Evolutionary conservation across 2,329 filamentous ascomycete genomes (phyloP), one percentile per base, ranked within the genome.

Genomic region (Phaeophleospora eucalypticola): DNA sequence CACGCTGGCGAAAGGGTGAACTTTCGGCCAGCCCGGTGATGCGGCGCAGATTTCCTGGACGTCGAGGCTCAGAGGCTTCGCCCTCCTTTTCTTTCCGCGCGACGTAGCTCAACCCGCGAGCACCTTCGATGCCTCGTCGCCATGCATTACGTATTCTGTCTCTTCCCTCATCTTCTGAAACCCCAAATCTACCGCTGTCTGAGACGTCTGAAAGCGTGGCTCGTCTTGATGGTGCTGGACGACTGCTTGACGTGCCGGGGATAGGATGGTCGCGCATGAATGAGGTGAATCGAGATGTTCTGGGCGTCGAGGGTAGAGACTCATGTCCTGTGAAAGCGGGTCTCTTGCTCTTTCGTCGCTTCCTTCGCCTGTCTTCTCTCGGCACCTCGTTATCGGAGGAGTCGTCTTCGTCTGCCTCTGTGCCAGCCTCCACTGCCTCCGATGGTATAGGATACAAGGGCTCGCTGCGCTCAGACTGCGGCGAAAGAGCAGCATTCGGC

Each of bases 351-450:
- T 80, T 81, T 54, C 81, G 79, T 66, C 82, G 83, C 66, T 78
- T 83, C 67, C 79, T 86, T 52, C 77, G 79, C 14, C 34, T 6
- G 2, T 67, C 60, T 43, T 73, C 71, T n/a, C 39, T 33, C 12
- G 70, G 63, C n/a, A 68, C 60, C 15, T 71, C 70, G n/a, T 76
- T 77, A 38, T 69, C 66, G 8, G 61, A 65, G 4, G 65, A 64
- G 10, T 68, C 69, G 51, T 95, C 90, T 43, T 89, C 88, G 0
- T 95, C 90, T 1, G 84, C 87, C 65, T 93, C 88, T 1, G 86
- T 83, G 60, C 86, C 84, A 12, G 76, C 81, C 65, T 90, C 87
- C 15, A 57, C 49, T 14, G 41, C 49, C 36, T 58, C 60, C 12
- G 52, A 45, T 8, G 60, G 52, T 14, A 59, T 53, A 2, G 60